Base-by-base conservation (phyloP, 371 early-diverging fungal species). In the Funneliformis caledonium region DNA sequence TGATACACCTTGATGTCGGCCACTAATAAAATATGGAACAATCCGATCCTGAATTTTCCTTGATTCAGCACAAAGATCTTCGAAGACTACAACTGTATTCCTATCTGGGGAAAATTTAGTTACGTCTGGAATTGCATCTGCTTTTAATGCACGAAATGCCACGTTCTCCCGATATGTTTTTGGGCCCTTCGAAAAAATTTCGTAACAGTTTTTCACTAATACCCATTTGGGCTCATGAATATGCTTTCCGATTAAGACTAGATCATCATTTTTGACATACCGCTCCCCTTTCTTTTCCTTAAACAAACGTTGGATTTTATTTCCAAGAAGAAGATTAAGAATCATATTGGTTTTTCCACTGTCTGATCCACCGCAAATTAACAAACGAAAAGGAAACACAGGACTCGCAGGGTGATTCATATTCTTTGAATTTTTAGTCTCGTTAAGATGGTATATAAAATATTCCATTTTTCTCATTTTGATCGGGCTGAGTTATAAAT, bases 101-200 rank as follows among this genome's bases (percentile, higher is more conserved):
- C 62, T 14, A 11, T 64, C 47, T 43, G 76, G 61, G 0, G 61
- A 42, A 42, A 75, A 75, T 75, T 75, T 72, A 72, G 33, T 72
- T 52, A 72, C 31, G 26, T 72, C 72, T 50, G 50, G 61, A 42
- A 75, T 72, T 7, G 45, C 48, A 65, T 65, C 9, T 16, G 67
- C 26, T 47, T 31, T n/a, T 77, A 77, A 7, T 12, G 47, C 12
- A 48, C 48, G 64, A 31, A 77, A 77, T 77, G 65, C 65, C 0
- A 77, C 67, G 31, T 77, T 47, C 31, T 77, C 77, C 65, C 50
- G 47, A 77, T 77, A 77, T 48, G 65, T 47, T 65, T 77, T 65
- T 26, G 65, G 77, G 16, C 31, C 31, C 45, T 77, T 77, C 33
- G 67, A 50, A 77, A 77, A 77, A 45, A 77, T 77, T 48, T 77